Evolutionary conservation across 805 yeast species (phyloP).

Genomic region (Tanozyma kutaoensis): DNA sequence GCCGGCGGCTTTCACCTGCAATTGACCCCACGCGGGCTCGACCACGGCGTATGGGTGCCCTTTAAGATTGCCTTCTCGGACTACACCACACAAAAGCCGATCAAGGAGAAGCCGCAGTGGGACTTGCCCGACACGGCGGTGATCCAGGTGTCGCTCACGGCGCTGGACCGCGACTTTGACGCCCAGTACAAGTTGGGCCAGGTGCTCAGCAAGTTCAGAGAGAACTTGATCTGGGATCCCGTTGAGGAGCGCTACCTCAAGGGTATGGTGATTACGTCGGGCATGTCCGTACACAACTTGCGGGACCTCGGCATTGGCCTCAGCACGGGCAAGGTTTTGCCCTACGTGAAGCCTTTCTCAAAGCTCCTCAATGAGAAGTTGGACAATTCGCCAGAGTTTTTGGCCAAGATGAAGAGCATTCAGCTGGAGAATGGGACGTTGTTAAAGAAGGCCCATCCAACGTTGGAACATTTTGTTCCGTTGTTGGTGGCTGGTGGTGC

Average conservation of each 20-base stretch:
- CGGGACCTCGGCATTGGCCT: conserved; percentile 29
- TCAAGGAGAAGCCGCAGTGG: conserved; percentile 7
- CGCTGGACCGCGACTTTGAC: conserved; percentile 23
- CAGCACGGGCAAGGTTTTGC: conserved; percentile 11
- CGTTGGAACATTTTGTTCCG: conserved; percentile 65
- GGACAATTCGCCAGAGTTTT: conserved; percentile 14
- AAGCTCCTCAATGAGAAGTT: conserved; percentile 28
- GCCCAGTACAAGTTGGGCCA: conserved; percentile 42
- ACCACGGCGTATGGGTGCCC: conserved; percentile 81
- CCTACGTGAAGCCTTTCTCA: conserved; percentile 45
- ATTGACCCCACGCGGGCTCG: conserved; percentile 50
- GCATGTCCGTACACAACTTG: conserved; percentile 73
- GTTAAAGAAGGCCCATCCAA: conserved; percentile 52
- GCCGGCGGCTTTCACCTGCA: conserved; percentile 30
- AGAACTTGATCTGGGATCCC: conserved; percentile 21
- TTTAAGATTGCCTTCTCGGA: conserved; percentile 50
- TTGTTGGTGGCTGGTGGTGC: conserved; percentile 49
- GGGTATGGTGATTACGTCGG: conserved; percentile 49
- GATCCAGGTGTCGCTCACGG: conserved; percentile 37
- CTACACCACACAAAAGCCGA: conserved; percentile 15
- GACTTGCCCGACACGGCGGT: conserved; percentile 25
- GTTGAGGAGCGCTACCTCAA: conserved; percentile 8
- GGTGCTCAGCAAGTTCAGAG: conserved; percentile 36
- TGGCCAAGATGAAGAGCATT: conserved; percentile 24
- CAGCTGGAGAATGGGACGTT: conserved; percentile 15